Conservation (phyloP, 176 grass and related monocot species). For the Avena insularis region DNA sequence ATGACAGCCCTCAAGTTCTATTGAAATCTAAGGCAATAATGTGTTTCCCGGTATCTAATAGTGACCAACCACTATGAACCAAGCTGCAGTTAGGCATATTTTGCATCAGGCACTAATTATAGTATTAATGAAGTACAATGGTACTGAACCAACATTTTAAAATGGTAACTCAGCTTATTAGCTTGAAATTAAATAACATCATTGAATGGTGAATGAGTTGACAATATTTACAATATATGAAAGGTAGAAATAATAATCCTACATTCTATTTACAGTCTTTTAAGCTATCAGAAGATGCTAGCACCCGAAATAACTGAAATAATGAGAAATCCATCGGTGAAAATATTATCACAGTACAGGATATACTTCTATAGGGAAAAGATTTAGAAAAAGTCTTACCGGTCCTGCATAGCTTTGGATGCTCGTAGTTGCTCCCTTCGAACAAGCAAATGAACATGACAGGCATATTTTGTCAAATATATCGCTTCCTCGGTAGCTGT, state of each 20-base stretch:
- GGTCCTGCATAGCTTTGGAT: slow-evolving; percentile 99
- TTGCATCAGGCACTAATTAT: background rate
- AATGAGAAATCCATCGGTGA: background rate
- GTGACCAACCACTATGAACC: slow-evolving; percentile 1
- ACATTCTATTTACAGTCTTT: background rate
- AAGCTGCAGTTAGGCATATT: slow-evolving; percentile 16
- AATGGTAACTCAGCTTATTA: slow-evolving; percentile 10
- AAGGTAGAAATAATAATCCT: slow-evolving; percentile 4
- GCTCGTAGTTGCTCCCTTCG: slow-evolving; percentile 67
- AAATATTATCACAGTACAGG: background rate
- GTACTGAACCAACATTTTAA: background rate
- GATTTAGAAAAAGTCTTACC: slow-evolving; percentile 53
- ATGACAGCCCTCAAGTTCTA: slow-evolving; percentile 16
- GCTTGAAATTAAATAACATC: slow-evolving; percentile 22
- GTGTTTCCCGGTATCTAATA: slow-evolving; percentile 22
- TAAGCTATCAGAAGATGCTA: slow-evolving; percentile 1
- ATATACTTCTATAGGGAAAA: background rate
- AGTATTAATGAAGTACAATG: slow-evolving; percentile 26
- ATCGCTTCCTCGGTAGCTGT: slow-evolving; percentile 92
- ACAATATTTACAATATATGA: slow-evolving; percentile 1
- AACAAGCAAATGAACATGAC: slow-evolving; percentile 96
- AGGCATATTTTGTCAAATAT: slow-evolving; percentile 98
- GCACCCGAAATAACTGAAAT: slow-evolving; percentile 30
- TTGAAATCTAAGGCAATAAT: slow-evolving; percentile 11
- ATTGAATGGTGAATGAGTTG: background rate